Evolutionary conservation across 495 filamentous ascomycete species (phyloP), one percentile per base, ranked within the genome.

Genomic region (Talaromyces wortmannii): DNA sequence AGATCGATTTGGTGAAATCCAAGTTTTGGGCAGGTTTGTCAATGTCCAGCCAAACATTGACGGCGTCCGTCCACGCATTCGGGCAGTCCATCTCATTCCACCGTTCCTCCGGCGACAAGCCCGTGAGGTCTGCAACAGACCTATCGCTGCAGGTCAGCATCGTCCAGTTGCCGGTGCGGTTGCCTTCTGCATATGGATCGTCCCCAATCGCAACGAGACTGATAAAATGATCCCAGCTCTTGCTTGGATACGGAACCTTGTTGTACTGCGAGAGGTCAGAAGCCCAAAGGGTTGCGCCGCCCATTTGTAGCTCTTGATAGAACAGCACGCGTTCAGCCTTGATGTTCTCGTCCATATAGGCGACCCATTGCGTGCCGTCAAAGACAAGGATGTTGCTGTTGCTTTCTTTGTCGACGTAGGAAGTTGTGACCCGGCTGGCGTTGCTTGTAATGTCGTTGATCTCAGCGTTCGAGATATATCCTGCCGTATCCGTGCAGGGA

Each of bases 241-340:
- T 45, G 44, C 44, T 45, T 17, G 44, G 44, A 45, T 45, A 45
- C 6, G 44, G 44, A n/a, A 17, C 33, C 11, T 45, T 29, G 18
- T 53, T 51, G 36, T 36, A 61, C 7, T 31, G 40, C 30, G 67
- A 53, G 48, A 77, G 59, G 48, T 75, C 70, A 29, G 56, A 60
- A 18, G 74, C 74, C 74, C 70, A 77, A 51, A 75, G 70, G 4
- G 53, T 61, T 5, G 63, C 66, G 5, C 71, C 73, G 7, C 55
- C 65, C 31, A 76, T 58, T 40, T 61, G 58, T n/a, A 57, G 53
- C 7, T 1, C 33, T 40, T 53, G 3, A 50, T 69, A 75, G 16
- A 47, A 30, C 0, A 31, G 18, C 1, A 16, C 47, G 2, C 70
- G 65, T 2, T 15, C 44, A 3, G 8, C 31, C 54, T 67, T 70